Percentiles rank a stretch among this genome's conserved stretches.
These are phyloP conservation scores for Pulveroboletus sp. DNA, from an alignment of 768 basidiomycete genomes.

Conservation along the genomic window DNA sequence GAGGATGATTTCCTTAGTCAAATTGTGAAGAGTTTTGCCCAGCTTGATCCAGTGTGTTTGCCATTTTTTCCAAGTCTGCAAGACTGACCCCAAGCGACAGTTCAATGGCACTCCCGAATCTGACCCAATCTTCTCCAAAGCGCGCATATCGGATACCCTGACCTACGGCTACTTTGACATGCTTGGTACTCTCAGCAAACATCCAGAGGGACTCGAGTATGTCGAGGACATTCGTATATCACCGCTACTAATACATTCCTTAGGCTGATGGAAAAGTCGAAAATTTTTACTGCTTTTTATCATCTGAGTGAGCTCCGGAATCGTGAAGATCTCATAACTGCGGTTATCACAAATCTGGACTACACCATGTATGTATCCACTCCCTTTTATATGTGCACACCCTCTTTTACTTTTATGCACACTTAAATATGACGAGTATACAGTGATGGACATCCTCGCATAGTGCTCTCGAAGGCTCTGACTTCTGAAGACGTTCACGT, in stretches of 20 bases:
- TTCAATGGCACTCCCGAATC: constrained; percentile 68
- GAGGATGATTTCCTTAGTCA: constrained; percentile 87
- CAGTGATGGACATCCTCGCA: constrained; percentile 92
- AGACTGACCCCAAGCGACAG: constrained; percentile 32
- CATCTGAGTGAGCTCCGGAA: constrained; percentile 87
- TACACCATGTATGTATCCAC: constrained; percentile 68
- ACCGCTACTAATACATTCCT: neutral
- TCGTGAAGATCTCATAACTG: constrained; percentile 88
- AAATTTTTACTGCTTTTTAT: constrained; percentile 94
- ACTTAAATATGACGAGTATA: constrained; percentile 3
- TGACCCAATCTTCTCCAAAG: constrained; percentile 82
- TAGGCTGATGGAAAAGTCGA: constrained; percentile 86
- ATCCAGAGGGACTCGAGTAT: constrained; percentile 85
- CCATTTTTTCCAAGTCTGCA: neutral
- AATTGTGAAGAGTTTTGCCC: constrained; percentile 81
- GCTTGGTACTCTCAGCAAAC: constrained; percentile 86
- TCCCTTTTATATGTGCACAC: neutral
- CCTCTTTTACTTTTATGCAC: neutral
- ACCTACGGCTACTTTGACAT: constrained; percentile 94
- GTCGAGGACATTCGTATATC: constrained; percentile 23
- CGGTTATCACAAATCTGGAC: constrained; percentile 87
- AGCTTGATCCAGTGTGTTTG: constrained; percentile 79
- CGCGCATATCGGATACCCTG: constrained; percentile 74
- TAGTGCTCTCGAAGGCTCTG: constrained; percentile 89
- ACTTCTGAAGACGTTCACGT: constrained; percentile 92